Evolutionary conservation across 2,329 filamentous ascomycete genomes (phyloP).

Genomic region (Bertia moriformis): DNA sequence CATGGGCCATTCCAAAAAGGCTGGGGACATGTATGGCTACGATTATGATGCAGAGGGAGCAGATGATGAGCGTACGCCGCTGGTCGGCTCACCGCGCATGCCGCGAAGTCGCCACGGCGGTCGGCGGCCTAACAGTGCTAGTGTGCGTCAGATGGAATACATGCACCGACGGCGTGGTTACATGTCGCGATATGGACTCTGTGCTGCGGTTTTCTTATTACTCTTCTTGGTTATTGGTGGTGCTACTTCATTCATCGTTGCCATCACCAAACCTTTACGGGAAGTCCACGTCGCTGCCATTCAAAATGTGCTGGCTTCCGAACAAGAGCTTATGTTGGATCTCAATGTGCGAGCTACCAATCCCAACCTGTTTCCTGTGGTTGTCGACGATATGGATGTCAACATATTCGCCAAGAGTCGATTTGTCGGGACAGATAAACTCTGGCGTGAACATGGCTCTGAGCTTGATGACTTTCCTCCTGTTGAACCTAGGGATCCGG

Average conservation of each 20-base stretch:
- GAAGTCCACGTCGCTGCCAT: conserved; percentile 42
- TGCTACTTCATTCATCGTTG: conserved; percentile 42
- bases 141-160: conserved; percentile 36
- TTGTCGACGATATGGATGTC: conserved; percentile 46
- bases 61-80: conserved; percentile 49
- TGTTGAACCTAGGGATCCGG: not conserved
- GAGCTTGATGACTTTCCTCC: conserved; percentile 1
- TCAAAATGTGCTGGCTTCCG: conserved; percentile 49
- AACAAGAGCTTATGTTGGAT: conserved; percentile 58
- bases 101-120: conserved; percentile 28
- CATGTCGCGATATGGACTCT: conserved; percentile 40
- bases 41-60: conserved; percentile 21
- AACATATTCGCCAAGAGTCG: conserved; percentile 55
- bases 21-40: not conserved
- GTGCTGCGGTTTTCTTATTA: conserved; percentile 36
- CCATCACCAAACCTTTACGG: conserved; percentile 43
- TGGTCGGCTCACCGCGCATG: conserved; percentile 33
- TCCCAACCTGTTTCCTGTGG: conserved; percentile 49
- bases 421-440: conserved; percentile 34
- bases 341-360: conserved; percentile 48
- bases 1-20: not conserved
- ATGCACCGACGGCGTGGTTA: conserved; percentile 26
- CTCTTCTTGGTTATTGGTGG: conserved; percentile 41
- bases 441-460: conserved; percentile 4
- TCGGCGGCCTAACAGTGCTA: conserved; percentile 32